A percentile compares a stretch with the other conserved stretches of the same genome.
Conservation (phyloP, 1,284 basidiomycete species). For the Cutaneotrichosporon cavernicola region DNA sequence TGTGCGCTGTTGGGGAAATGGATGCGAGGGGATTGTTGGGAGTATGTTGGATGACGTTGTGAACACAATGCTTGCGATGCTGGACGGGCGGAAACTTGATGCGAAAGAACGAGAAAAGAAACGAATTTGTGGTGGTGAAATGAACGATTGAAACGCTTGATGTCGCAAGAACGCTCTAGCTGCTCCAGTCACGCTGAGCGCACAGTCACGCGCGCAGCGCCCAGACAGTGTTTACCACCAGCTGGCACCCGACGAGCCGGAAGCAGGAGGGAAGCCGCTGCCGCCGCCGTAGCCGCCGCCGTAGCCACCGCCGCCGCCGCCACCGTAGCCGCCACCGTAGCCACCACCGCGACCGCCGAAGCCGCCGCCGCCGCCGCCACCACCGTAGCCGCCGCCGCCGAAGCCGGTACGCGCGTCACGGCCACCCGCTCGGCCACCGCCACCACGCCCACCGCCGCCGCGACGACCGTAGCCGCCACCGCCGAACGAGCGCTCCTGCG, state of each 20-base stretch:
- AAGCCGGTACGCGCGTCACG: constrained; percentile 52
- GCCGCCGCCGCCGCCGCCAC: constrained; percentile 36
- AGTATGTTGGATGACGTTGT: constrained; percentile 11
- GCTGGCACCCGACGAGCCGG: constrained; percentile 51
- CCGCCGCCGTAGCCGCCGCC: constrained; percentile 43
- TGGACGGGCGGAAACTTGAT: constrained; percentile 19
- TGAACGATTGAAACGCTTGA: constrained; percentile 3
- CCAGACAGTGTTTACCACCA: constrained; percentile 45
- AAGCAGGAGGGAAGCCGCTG: constrained; percentile 46
- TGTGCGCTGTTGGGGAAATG: constrained; percentile 24
- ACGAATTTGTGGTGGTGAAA: constrained; percentile 8
- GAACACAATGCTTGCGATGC: constrained; percentile 29
- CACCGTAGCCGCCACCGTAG: constrained; percentile 58
- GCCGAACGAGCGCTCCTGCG: constrained; percentile 76
- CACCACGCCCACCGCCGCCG: constrained; percentile 60
- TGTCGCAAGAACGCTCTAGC: not conserved
- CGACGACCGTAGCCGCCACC: constrained; percentile 57
- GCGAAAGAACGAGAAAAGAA: constrained; percentile 8
- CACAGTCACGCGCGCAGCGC: not conserved
- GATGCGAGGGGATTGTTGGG: constrained; percentile 12
- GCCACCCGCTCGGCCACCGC: constrained; percentile 64
- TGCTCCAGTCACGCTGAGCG: not conserved
- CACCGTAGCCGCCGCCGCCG: constrained; percentile 40
- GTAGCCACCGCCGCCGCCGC: constrained; percentile 59
- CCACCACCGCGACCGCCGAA: constrained; percentile 62